Evolutionary conservation across 345 rosid genomes (phyloP).

Genomic region (Aquilaria malaccensis): DNA sequence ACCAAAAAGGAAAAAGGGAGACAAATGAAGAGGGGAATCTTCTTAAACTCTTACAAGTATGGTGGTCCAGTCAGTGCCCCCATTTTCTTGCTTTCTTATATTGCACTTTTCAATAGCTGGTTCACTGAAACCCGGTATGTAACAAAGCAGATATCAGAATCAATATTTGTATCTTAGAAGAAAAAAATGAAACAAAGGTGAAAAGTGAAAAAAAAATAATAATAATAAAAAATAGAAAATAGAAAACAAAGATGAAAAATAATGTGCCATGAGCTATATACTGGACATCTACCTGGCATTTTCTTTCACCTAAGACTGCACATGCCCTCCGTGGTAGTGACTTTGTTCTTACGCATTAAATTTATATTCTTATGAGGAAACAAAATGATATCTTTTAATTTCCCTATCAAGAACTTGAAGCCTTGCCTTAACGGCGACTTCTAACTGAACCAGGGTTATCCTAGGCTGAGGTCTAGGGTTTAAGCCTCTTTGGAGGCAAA

Average conservation of each 20-base stretch:
- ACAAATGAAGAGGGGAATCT: not conserved
- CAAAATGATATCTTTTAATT: too few species aligned
- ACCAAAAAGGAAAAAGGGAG: not conserved
- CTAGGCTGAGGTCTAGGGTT: too few species aligned
- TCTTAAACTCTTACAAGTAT: conserved; percentile 45
- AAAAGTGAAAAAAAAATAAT: not conserved
- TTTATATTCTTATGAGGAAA: too few species aligned
- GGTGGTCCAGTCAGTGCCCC: conserved; percentile 57
- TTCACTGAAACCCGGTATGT: conserved; percentile 45
- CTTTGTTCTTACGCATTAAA: too few species aligned
- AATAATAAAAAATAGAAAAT: not conserved
- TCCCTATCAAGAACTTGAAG: too few species aligned
- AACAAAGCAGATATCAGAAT: conserved; percentile 8
- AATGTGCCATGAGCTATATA: too few species aligned
- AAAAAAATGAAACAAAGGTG: not conserved
- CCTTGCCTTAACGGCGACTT: too few species aligned
- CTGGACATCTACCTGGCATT: too few species aligned
- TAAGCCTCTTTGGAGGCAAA: too few species aligned
- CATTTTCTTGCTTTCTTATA: conserved; percentile 27
- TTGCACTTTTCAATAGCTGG: conserved; percentile 54
- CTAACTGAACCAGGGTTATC: too few species aligned
- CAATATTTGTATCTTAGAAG: conserved; percentile 6
- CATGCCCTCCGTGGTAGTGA: not conserved
- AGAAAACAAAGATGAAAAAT: too few species aligned
- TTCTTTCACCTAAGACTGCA: too few species aligned